Conservation (phyloP, 768 basidiomycete species). For the Boletus subparvulus region DNA sequence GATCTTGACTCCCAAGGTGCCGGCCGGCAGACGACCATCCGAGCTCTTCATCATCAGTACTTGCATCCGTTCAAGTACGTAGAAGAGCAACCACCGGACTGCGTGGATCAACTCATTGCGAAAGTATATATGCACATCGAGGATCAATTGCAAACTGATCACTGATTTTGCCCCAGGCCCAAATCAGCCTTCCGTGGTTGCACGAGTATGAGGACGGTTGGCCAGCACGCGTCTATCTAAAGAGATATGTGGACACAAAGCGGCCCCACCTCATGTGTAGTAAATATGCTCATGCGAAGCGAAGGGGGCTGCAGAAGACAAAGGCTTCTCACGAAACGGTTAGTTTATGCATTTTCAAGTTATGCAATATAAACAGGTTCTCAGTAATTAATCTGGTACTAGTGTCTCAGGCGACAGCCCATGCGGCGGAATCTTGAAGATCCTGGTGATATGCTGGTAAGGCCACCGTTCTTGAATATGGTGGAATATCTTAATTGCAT, state of each 20-base stretch:
- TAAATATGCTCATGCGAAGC: background rate
- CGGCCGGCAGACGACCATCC: slow-evolving; percentile 5
- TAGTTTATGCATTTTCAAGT: background rate
- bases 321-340: background rate
- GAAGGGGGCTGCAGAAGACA: background rate
- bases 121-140: background rate
- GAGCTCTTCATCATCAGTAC: background rate
- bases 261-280: slow-evolving; percentile 1
- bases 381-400: background rate
- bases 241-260: slow-evolving; percentile 15
- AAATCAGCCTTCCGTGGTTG: slow-evolving; percentile 16
- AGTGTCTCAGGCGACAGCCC: background rate
- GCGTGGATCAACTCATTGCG: slow-evolving; percentile 9
- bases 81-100: slow-evolving; percentile 10
- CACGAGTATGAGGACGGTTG: slow-evolving; percentile 17
- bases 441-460: background rate
- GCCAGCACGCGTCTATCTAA: slow-evolving; percentile 21
- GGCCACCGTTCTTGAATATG: slow-evolving; percentile 1
- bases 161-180: slow-evolving; percentile 4
- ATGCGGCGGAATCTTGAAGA: background rate
- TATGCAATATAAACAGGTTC: background rate
- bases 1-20: background rate
- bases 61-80: slow-evolving; percentile 17
- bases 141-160: background rate
- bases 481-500: background rate